Conservation (phyloP, 345 rosid species). For the Eutrema heterophyllum region DNA sequence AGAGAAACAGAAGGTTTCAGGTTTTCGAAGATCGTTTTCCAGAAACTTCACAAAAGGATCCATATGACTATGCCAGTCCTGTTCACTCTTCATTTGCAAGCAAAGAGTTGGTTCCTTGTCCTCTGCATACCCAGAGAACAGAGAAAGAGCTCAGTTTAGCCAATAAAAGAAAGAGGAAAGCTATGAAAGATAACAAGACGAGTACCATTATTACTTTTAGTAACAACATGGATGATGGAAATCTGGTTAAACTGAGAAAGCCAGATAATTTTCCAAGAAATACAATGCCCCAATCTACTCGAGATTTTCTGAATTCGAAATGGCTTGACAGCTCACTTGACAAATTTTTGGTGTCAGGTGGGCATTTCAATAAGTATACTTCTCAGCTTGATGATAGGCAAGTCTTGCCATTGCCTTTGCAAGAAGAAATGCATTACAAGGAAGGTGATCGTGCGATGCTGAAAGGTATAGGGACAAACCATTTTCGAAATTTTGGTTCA, state of each 20-base stretch:
- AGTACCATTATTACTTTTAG: slow-evolving; percentile 29
- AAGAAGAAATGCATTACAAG: slow-evolving; percentile 11
- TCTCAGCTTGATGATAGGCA: slow-evolving; percentile 27
- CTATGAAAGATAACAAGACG: slow-evolving; percentile 32
- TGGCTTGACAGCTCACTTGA: slow-evolving; percentile 42
- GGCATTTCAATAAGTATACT: slow-evolving; percentile 20
- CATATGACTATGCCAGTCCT: slow-evolving; percentile 25
- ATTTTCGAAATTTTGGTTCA: slow-evolving; percentile 29
- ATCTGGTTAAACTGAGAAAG: slow-evolving; percentile 29
- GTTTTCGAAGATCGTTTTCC: slow-evolving; percentile 24
- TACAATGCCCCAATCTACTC: slow-evolving; percentile 30
- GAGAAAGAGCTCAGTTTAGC: slow-evolving; percentile 35
- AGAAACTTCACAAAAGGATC: slow-evolving; percentile 22
- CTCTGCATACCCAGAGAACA: slow-evolving; percentile 35
- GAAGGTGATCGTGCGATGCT: slow-evolving; percentile 24
- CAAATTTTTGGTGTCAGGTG: slow-evolving; percentile 26
- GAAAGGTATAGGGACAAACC: slow-evolving; percentile 32
- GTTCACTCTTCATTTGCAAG: slow-evolving; percentile 23
- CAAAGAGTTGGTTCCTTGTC: slow-evolving; percentile 32
- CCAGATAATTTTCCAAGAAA: slow-evolving; percentile 21
- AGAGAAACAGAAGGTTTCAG: slow-evolving; percentile 40
- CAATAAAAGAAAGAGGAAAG: slow-evolving; percentile 48
- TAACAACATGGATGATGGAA: slow-evolving; percentile 33
- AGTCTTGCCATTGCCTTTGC: slow-evolving; percentile 29
- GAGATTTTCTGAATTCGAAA: slow-evolving; percentile 34